Percentiles rank a stretch among this genome's conserved stretches.
Evolutionary conservation across 257 asterid species (phyloP).

Genomic region (Rhazya stricta): DNA sequence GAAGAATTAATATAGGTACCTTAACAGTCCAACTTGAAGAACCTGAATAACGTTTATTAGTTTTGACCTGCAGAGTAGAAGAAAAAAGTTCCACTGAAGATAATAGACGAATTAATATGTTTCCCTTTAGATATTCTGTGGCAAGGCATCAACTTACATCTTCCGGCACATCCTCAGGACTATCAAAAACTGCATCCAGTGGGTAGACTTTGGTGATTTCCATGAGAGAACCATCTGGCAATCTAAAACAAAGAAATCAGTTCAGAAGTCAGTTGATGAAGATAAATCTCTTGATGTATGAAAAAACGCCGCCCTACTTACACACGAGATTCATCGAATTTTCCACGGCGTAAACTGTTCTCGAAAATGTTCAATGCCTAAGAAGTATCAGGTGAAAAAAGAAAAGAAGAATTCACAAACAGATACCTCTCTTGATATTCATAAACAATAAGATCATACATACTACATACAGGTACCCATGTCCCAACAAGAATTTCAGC

Average conservation of each 20-base stretch:
- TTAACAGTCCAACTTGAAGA: conserved; percentile 91
- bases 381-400: not conserved
- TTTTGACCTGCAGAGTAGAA: conserved; percentile 51
- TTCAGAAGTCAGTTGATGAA: conserved; percentile 11
- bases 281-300: conserved; percentile 1
- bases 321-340: conserved; percentile 88
- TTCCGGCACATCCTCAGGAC: conserved; percentile 94
- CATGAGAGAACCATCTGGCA: conserved; percentile 98
- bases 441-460: not conserved
- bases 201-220: conserved; percentile 89
- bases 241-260: conserved; percentile 34
- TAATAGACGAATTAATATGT: not conserved
- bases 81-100: not conserved
- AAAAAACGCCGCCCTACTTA: conserved; percentile 28
- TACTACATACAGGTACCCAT: conserved; percentile 92
- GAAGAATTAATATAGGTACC: conserved; percentile 40
- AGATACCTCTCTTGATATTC: not conserved
- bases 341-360: conserved; percentile 86
- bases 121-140: not conserved
- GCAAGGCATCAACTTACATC: conserved; percentile 46
- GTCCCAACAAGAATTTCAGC: conserved; percentile 97
- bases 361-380: conserved; percentile 93
- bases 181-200: conserved; percentile 84
- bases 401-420: conserved; percentile 7
- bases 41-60: conserved; percentile 90